Percentiles rank a stretch among this genome's conserved stretches.
Conservation (phyloP, 1,284 basidiomycete genomes). For the Ganoderma leucocontextum region DNA sequence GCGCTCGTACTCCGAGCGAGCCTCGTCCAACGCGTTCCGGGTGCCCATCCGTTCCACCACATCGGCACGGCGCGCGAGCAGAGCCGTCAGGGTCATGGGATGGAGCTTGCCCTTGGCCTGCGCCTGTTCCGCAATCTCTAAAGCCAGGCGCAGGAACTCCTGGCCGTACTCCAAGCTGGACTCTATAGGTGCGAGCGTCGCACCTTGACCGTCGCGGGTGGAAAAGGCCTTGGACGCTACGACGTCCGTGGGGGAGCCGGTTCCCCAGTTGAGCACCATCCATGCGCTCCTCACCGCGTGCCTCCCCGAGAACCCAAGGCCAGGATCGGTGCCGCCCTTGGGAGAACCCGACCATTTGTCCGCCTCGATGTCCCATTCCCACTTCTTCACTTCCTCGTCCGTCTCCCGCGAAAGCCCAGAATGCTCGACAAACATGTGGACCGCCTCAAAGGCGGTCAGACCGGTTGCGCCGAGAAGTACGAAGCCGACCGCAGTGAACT, state of each 20-base stretch:
- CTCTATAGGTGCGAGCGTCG: constrained; percentile 56
- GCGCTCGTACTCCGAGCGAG: constrained; percentile 69
- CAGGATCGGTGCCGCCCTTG: constrained; percentile 77
- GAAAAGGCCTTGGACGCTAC: constrained; percentile 49
- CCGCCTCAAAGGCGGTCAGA: constrained; percentile 59
- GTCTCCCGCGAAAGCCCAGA: constrained; percentile 60
- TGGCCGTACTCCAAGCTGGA: constrained; percentile 62
- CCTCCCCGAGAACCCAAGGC: constrained; percentile 70
- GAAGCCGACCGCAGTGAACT: constrained; percentile 49
- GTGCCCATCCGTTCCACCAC: constrained; percentile 76
- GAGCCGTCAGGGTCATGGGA: constrained; percentile 62
- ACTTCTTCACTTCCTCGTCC: constrained; percentile 63
- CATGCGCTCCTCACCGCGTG: constrained; percentile 79
- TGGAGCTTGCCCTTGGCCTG: constrained; percentile 48
- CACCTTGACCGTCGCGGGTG: constrained; percentile 45
- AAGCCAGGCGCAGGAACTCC: constrained; percentile 60
- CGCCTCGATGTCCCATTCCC: constrained; percentile 79
- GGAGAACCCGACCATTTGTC: constrained; percentile 79
- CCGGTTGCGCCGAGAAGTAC: constrained; percentile 51
- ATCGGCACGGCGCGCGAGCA: constrained; percentile 69
- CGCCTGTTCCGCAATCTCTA: constrained; percentile 55
- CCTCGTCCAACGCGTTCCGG: constrained; percentile 59
- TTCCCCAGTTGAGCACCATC: constrained; percentile 80
- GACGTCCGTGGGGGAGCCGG: constrained; percentile 53
- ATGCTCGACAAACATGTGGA: constrained; percentile 78